These are phyloP conservation scores for Ampelocalamus luodianensis DNA, from an alignment of 176 grass and related monocot genomes.

Conservation along the genomic window DNA sequence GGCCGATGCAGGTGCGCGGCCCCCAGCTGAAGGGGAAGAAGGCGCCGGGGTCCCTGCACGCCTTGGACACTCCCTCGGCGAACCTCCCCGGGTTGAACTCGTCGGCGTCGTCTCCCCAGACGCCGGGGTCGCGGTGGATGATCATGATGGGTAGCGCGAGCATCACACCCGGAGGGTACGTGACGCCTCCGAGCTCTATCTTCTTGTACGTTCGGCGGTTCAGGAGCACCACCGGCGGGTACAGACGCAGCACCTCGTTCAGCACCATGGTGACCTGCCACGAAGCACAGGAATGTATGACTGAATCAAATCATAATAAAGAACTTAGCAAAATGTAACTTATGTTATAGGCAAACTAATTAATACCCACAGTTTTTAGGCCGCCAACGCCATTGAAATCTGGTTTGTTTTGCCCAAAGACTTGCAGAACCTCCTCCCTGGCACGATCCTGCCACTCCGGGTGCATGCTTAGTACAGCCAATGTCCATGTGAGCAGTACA, in stretches of 20 bases:
- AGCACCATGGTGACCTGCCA: constrained; percentile 62
- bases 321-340: not conserved
- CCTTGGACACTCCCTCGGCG: constrained; percentile 49
- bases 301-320: not conserved
- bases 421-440: constrained; percentile 61
- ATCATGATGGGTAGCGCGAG: constrained; percentile 43
- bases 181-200: constrained; percentile 47
- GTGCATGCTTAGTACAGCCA: constrained; percentile 72
- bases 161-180: constrained; percentile 45
- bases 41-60: constrained; percentile 32
- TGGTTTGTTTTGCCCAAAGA: constrained; percentile 66
- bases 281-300: not conserved
- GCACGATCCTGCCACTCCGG: constrained; percentile 70
- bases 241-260: constrained; percentile 56
- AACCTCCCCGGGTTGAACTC: constrained; percentile 70
- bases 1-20: constrained; percentile 55
- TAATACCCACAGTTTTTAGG: constrained; percentile 61
- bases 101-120: constrained; percentile 52
- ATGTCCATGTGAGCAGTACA: constrained; percentile 66
- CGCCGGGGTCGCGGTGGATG: constrained; percentile 42
- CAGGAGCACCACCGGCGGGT: constrained; percentile 27
- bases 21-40: constrained; percentile 63
- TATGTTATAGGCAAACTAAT: not conserved
- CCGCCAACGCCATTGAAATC: constrained; percentile 45
- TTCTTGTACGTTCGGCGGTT: constrained; percentile 35